These are phyloP conservation scores for Sergeia podlipaevii DNA, from an alignment of 208 protist genomes.

Conservation along the genomic window DNA sequence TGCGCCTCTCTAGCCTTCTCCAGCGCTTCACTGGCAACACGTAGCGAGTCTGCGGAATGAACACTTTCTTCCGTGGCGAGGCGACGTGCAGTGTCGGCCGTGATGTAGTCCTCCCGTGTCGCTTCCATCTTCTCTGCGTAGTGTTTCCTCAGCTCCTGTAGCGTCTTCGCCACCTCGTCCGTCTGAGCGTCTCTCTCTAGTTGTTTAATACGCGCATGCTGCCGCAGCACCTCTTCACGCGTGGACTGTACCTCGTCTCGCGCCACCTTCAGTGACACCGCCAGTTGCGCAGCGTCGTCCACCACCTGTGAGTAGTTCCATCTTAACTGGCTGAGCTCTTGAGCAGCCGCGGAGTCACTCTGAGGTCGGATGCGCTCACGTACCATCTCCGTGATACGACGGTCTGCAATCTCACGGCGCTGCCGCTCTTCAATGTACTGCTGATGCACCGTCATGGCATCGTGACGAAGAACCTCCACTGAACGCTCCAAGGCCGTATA, in stretches of 20 bases:
- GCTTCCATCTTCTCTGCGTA: conserved; percentile 40
- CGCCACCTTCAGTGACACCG: conserved; percentile 51
- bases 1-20: no score
- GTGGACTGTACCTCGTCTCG: conserved; percentile 35
- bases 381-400: conserved; percentile 72
- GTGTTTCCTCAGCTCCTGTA: conserved; percentile 44
- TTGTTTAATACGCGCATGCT: conserved; percentile 28
- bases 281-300: conserved; percentile 71
- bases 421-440: conserved; percentile 68
- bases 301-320: conserved; percentile 56
- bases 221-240: conserved; percentile 9
- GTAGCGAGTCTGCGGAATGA: no score
- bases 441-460: conserved; percentile 60
- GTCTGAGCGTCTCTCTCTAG: conserved; percentile 47
- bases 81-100: conserved; percentile 27
- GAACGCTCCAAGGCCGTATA: conserved; percentile 28
- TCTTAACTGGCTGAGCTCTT: conserved; percentile 55
- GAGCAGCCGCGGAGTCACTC: conserved; percentile 19
- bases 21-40: no score
- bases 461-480: conserved; percentile 39
- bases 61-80: no score
- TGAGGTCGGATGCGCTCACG: conserved; percentile 52
- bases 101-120: conserved; percentile 23
- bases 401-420: conserved; percentile 68
- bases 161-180: conserved; percentile 50